These are phyloP conservation scores for Fusarium lateritium DNA, from an alignment of 2,329 filamentous ascomycete genomes.

Conservation along the genomic window DNA sequence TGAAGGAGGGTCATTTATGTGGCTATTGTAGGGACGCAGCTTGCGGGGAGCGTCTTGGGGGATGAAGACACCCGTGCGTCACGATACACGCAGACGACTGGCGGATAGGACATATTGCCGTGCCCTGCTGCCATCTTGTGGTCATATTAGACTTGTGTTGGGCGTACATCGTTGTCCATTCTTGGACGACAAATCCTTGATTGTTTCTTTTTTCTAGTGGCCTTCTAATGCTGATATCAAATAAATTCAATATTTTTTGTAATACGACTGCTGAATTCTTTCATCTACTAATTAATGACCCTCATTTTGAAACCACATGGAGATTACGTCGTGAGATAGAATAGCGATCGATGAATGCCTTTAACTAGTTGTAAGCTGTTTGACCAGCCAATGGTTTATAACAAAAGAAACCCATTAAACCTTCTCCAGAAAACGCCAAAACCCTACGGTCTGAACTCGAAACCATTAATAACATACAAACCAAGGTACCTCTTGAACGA, in stretches of 20 bases:
- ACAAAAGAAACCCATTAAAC: slow-evolving; percentile 13
- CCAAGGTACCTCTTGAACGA: slow-evolving; percentile 16
- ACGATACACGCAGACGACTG: slow-evolving; percentile 44
- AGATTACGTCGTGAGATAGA: background rate
- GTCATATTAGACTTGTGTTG: slow-evolving; percentile 44
- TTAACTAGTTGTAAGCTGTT: background rate
- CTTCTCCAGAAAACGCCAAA: slow-evolving; percentile 24
- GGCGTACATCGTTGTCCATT: slow-evolving; percentile 49
- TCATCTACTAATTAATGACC: background rate
- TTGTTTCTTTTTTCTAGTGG: slow-evolving; percentile 68
- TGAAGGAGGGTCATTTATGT: slow-evolving; percentile 35
- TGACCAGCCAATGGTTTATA: slow-evolving; percentile 1
- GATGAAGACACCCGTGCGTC: slow-evolving; percentile 42
- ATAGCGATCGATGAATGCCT: slow-evolving; percentile 11
- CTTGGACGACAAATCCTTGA: slow-evolving; percentile 51
- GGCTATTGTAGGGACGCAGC: slow-evolving; percentile 43
- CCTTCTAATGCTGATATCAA: slow-evolving; percentile 76
- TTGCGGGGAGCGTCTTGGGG: slow-evolving; percentile 38
- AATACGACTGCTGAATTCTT: slow-evolving; percentile 11
- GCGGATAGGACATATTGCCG: slow-evolving; percentile 24
- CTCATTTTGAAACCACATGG: background rate
- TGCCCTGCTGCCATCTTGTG: slow-evolving; percentile 33
- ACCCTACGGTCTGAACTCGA: background rate
- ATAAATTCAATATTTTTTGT: slow-evolving; percentile 59
- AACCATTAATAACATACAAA: slow-evolving; percentile 5